Evolutionary conservation across 305 asterid species (phyloP).

Genomic region (Petunia hybrid): DNA sequence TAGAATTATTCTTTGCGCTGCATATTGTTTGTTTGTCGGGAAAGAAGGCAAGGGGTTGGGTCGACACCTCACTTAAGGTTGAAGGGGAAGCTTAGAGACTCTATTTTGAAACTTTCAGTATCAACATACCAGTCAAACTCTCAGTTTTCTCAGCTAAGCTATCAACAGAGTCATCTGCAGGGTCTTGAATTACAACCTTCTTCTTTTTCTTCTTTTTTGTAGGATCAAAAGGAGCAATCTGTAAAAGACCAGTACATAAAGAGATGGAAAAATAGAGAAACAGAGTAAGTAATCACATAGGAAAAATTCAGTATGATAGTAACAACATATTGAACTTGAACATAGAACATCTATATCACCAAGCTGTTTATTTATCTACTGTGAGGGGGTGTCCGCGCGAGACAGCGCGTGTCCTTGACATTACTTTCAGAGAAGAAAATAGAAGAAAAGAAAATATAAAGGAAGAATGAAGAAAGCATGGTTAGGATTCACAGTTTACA

Average conservation of each 20-base stretch:
- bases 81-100: neutral
- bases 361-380: neutral
- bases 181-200: conserved; percentile 73
- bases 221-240: conserved; percentile 84
- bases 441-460: neutral
- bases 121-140: conserved; percentile 62
- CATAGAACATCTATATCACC: neutral
- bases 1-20: neutral
- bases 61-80: neutral
- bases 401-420: neutral
- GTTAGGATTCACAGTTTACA: neutral
- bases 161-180: conserved; percentile 66
- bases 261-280: neutral
- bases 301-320: neutral
- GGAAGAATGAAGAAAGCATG: neutral
- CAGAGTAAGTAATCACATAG: neutral
- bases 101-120: neutral
- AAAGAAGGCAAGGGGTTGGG: neutral
- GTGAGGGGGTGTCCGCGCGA: neutral
- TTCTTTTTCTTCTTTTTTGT: conserved; percentile 89
- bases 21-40: neutral
- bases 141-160: conserved; percentile 67
- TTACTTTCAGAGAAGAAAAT: neutral
- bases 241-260: conserved; percentile 25
- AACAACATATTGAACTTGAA: neutral